Evolutionary conservation across 2,329 filamentous ascomycete genomes (phyloP), one percentile per base, ranked within the genome.

Genomic region (Cordyceps sp.): DNA sequence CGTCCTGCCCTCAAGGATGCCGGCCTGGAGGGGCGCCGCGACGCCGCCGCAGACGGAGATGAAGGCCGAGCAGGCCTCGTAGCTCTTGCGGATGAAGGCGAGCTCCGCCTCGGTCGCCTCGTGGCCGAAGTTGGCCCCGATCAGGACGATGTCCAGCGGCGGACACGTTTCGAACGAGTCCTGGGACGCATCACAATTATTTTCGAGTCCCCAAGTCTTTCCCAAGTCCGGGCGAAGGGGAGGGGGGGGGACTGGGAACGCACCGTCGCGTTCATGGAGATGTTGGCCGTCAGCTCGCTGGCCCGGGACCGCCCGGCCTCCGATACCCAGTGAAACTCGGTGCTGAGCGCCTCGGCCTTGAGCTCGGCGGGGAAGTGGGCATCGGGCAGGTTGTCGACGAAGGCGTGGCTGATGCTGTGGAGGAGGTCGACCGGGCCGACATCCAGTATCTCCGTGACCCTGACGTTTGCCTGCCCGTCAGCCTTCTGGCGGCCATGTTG

Each of bases 21-120:
- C 57, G 0, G 57, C 52, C 19, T 45, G 34, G 2, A 52, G 39
- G 4, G 50, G 48, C 6, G 45, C 36, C 13, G 45, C 14, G 18
- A 57, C 33, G 32, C 58, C 58, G 10, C 46, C 55, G 34, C 58
- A 61, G 36, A 61, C 48, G 31, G 45, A 45, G 12, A 61, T 34
- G 40, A 59, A 59, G 3, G 54, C 57, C 8, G 47, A 28, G 42
- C 49, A 56, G 7, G 46, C 36, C 1, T 46, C 42, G 39, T 48
- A 52, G 8, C 42, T 35, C 36, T 57, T 53, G 30, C 50, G 53
- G 25, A 59, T 38, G 37, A 50, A 61, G 7, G 40, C 43, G 3
- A 54, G 36, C 33, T 61, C 58, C 5, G 39, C 36, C 9, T 48
- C 43, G n/a, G 30, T 55, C 4, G 44, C 41, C 5, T 38, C 35